Conservation (phyloP, 768 basidiomycete genomes). For the Amanita fuliginea region DNA sequence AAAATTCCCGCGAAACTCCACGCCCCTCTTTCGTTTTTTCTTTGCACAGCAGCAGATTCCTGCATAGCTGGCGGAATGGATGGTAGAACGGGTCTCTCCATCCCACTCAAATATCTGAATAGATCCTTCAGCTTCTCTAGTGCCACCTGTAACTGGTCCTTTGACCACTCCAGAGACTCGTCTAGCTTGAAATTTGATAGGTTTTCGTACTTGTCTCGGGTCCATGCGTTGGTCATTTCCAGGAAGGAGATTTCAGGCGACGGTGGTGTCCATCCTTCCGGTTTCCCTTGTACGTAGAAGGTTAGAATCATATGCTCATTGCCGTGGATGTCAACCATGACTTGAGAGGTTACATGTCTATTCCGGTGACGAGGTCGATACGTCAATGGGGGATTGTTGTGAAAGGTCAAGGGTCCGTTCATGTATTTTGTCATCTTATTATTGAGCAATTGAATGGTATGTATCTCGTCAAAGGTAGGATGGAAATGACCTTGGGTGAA, state of each 20-base stretch:
- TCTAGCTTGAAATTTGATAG: constrained; percentile 47
- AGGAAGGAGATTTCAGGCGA: constrained; percentile 32
- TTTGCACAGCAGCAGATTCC: constrained; percentile 12
- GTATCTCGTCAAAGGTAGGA: background rate
- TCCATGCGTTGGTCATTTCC: constrained; percentile 32
- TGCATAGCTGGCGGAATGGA: constrained; percentile 15
- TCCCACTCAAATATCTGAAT: constrained; percentile 68
- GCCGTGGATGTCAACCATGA: constrained; percentile 61
- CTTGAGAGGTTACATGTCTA: constrained; percentile 70
- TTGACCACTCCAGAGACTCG: constrained; percentile 37
- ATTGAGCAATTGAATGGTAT: background rate
- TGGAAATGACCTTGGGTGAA: constrained; percentile 31
- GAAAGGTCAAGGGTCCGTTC: constrained; percentile 57
- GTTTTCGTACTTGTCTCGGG: constrained; percentile 23
- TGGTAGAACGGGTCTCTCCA: constrained; percentile 26
- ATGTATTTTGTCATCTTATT: constrained; percentile 59
- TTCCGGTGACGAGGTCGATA: constrained; percentile 73
- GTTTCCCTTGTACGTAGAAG: constrained; percentile 65
- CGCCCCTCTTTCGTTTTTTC: constrained; percentile 24
- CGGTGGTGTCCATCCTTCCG: constrained; percentile 24
- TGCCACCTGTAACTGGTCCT: constrained; percentile 25
- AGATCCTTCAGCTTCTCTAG: constrained; percentile 43
- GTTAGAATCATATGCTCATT: constrained; percentile 78
- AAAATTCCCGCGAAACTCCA: constrained; percentile 61
- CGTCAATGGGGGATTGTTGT: constrained; percentile 73